Percentiles rank a stretch among this genome's conserved stretches.
Conservation (phyloP, 2,329 filamentous ascomycete genomes). For the Fusarium tjaetaba region DNA sequence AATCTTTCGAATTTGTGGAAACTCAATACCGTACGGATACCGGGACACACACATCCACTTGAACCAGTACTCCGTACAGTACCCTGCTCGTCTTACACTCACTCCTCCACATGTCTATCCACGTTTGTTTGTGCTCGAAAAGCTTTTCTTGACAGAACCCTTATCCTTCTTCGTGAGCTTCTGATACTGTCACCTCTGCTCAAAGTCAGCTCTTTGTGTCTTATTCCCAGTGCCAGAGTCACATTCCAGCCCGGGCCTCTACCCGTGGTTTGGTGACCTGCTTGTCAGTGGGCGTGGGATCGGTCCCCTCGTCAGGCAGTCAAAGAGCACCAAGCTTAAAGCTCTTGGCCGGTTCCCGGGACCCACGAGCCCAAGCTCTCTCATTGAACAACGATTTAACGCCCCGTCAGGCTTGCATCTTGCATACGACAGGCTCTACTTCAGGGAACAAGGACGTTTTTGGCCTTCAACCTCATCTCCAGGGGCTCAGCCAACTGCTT, state of each 20-base stretch:
- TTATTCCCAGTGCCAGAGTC: constrained; percentile 29
- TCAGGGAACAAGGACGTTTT: constrained; percentile 38
- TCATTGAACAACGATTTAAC: constrained; percentile 42
- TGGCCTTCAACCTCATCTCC: constrained; percentile 28
- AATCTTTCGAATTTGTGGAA: constrained; percentile 22
- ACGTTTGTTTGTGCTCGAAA: constrained; percentile 27
- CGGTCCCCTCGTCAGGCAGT: constrained; percentile 23
- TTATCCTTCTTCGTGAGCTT: constrained; percentile 17
- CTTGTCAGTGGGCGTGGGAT: constrained; percentile 35
- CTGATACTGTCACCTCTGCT: constrained; percentile 14
- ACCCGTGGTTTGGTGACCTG: constrained; percentile 37
- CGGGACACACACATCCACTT: constrained; percentile 24
- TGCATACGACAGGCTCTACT: constrained; percentile 38
- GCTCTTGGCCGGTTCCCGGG: constrained; percentile 39
- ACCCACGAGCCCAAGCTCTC: constrained; percentile 39
- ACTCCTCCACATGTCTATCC: constrained; percentile 23
- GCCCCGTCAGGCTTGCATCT: constrained; percentile 40
- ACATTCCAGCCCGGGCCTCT: constrained; percentile 33
- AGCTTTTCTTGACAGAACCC: constrained; percentile 10
- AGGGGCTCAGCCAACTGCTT: constrained; percentile 37
- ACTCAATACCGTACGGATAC: constrained; percentile 10
- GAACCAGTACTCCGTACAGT: neutral
- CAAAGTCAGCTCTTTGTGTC: constrained; percentile 7
- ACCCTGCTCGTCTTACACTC: constrained; percentile 14
- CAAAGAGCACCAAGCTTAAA: constrained; percentile 35